Conservation (phyloP, 805 yeast species). For the Schizosaccharomyces cryophilus region DNA sequence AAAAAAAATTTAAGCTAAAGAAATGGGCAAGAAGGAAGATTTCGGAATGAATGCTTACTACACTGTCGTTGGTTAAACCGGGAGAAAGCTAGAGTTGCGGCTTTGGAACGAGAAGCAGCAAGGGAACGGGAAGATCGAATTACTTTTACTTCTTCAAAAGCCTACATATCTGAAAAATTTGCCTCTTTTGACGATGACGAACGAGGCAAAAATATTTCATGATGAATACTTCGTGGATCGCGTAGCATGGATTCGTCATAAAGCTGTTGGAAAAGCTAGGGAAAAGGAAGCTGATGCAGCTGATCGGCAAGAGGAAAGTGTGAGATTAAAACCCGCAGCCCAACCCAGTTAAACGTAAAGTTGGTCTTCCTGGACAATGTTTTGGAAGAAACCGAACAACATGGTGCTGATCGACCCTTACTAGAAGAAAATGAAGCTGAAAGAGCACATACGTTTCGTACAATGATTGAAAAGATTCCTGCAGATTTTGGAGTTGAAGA, state of each 20-base stretch:
- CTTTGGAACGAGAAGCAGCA: constrained; percentile 7
- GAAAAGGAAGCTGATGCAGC: constrained; percentile 6
- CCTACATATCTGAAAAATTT: constrained; percentile 3
- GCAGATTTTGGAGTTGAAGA: constrained; percentile 13
- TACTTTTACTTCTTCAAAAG: not conserved
- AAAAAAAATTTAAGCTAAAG: constrained; percentile 6
- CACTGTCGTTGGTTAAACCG: constrained; percentile 7
- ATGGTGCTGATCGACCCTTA: not conserved
- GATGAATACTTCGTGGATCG: constrained; percentile 10
- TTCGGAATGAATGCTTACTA: constrained; percentile 4
- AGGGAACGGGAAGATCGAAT: constrained; percentile 7
- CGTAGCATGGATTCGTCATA: constrained; percentile 7
- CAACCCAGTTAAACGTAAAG: not conserved
- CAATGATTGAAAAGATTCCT: constrained; percentile 7
- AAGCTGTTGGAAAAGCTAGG: constrained; percentile 6
- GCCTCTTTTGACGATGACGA: constrained; percentile 9
- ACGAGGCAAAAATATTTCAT: constrained; percentile 5
- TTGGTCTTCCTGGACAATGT: not conserved
- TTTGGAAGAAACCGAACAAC: not conserved
- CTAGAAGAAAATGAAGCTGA: not conserved
- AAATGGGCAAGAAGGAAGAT: constrained; percentile 6
- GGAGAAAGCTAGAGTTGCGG: constrained; percentile 6
- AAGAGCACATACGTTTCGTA: not conserved
- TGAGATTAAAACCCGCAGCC: not conserved
- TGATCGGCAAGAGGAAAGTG: constrained; percentile 6